Percentiles rank a stretch among this genome's conserved stretches.
Conservation (phyloP, 805 yeast genomes). For the Debaryomyces tyrocola region DNA sequence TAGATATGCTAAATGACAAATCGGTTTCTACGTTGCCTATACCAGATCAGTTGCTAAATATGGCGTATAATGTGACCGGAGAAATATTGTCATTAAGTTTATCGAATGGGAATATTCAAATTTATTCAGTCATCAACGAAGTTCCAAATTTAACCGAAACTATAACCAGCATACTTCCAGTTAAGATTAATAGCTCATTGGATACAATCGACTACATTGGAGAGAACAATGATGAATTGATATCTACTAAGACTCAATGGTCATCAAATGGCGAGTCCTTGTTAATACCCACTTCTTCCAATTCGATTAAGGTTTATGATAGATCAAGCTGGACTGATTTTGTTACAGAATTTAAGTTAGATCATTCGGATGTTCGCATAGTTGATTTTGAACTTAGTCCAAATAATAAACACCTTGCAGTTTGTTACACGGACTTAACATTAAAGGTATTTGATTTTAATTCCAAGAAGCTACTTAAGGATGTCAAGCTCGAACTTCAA, state of each 20-base stretch:
- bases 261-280: constrained; percentile 65
- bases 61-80: constrained; percentile 56
- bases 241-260: constrained; percentile 66
- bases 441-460: constrained; percentile 57
- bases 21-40: constrained; percentile 30
- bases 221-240: constrained; percentile 45
- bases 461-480: constrained; percentile 25
- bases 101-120: constrained; percentile 56
- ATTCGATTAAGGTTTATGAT: constrained; percentile 46
- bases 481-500: constrained; percentile 9
- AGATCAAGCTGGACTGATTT: constrained; percentile 34
- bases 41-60: constrained; percentile 55
- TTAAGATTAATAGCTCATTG: constrained; percentile 31
- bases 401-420: constrained; percentile 59
- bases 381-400: constrained; percentile 63
- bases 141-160: constrained; percentile 52
- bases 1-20: constrained; percentile 39
- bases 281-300: constrained; percentile 60
- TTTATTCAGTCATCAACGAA: constrained; percentile 57
- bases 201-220: constrained; percentile 37
- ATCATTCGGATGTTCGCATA: constrained; percentile 23
- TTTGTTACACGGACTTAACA: constrained; percentile 50
- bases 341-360: constrained; percentile 12
- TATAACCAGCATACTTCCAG: constrained; percentile 41
- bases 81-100: constrained; percentile 59